A percentile compares a stretch with the other conserved stretches of the same genome.
Evolutionary conservation across 768 basidiomycete species (phyloP).

Genomic region (Lyophyllum decastes): DNA sequence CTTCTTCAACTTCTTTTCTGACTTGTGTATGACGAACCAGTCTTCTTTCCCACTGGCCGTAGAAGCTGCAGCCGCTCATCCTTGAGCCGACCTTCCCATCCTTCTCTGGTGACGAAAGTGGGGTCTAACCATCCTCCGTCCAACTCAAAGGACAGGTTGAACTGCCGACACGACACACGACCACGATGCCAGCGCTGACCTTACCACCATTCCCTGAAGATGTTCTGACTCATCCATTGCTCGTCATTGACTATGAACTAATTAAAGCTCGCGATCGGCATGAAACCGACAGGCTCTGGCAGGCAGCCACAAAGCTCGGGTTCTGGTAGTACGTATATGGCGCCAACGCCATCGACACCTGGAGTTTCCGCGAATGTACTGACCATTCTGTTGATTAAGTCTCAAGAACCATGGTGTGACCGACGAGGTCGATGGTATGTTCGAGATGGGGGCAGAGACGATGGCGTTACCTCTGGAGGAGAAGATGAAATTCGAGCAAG

Average conservation of each 20-base stretch:
- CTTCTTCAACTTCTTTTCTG: background rate
- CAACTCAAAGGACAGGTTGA: background rate
- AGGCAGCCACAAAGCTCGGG: slow-evolving; percentile 57
- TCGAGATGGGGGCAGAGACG: slow-evolving; percentile 54
- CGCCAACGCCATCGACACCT: background rate
- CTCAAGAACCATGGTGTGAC: slow-evolving; percentile 59
- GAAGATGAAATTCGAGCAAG: slow-evolving; percentile 60
- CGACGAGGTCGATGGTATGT: slow-evolving; percentile 50
- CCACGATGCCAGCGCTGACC: slow-evolving; percentile 23
- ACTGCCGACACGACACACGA: too few species aligned
- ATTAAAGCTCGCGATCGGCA: slow-evolving; percentile 38
- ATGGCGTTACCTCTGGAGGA: slow-evolving; percentile 56
- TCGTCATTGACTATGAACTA: slow-evolving; percentile 55
- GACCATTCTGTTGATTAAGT: slow-evolving; percentile 25
- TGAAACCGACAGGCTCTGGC: slow-evolving; percentile 56
- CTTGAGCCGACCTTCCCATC: too few species aligned
- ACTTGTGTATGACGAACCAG: too few species aligned
- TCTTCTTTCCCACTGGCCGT: too few species aligned
- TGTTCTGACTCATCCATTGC: slow-evolving; percentile 53
- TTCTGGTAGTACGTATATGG: slow-evolving; percentile 63
- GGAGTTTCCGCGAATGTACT: background rate
- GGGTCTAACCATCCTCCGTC: background rate
- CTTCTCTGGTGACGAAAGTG: too few species aligned
- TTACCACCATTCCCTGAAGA: slow-evolving; percentile 51
- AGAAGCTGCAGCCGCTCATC: too few species aligned